Conservation (phyloP, 2,329 filamentous ascomycete species). For the Teratosphaeria zuluensis region DNA sequence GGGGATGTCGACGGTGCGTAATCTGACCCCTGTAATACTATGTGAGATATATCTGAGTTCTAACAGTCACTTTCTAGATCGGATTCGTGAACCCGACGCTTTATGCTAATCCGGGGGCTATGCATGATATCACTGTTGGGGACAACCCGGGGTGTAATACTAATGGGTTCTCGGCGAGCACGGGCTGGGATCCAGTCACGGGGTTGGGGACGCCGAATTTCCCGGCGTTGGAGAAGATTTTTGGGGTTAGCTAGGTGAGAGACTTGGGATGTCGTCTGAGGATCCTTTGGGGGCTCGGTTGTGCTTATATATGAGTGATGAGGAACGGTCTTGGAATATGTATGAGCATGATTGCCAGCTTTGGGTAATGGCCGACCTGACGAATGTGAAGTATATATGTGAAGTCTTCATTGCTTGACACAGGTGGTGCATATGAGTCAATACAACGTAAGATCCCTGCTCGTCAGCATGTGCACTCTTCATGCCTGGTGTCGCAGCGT, state of each 20-base stretch:
- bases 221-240: slow-evolving; percentile 16
- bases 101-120: slow-evolving; percentile 30
- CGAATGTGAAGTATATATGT: background rate
- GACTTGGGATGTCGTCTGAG: background rate
- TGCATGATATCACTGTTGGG: slow-evolving; percentile 30
- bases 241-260: background rate
- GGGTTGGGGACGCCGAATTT: slow-evolving; percentile 22
- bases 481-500: background rate
- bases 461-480: background rate
- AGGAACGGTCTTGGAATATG: background rate
- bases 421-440: background rate
- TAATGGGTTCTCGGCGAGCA: slow-evolving; percentile 13
- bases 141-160: slow-evolving; percentile 26
- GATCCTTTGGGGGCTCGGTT: background rate
- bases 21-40: no score
- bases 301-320: background rate
- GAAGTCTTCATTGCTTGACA: background rate
- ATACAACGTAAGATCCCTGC: background rate
- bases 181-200: slow-evolving; percentile 25
- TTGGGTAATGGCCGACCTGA: background rate
- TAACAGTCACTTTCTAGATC: background rate
- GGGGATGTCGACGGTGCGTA: slow-evolving; percentile 8
- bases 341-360: background rate
- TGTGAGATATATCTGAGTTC: no score
- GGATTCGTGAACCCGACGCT: slow-evolving; percentile 26